Evolutionary conservation across 2,329 filamentous ascomycete genomes (phyloP).

Genomic region (Tolypocladium album): DNA sequence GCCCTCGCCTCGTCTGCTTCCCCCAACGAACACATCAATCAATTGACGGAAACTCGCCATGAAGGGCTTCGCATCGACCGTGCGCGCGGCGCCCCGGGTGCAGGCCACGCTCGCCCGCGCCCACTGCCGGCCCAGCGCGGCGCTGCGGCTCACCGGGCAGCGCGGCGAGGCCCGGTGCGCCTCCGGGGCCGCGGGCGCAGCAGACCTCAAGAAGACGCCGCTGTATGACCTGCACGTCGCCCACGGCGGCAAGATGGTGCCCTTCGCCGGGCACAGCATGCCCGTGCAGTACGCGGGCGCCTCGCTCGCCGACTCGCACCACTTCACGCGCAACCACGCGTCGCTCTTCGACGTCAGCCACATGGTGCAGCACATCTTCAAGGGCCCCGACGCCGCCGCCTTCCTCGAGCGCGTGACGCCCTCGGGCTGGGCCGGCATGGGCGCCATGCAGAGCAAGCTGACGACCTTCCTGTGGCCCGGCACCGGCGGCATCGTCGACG

Average conservation of each 20-base stretch:
- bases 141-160: slow-evolving; percentile 3
- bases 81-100: slow-evolving; percentile 18
- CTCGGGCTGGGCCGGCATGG: slow-evolving; percentile 54
- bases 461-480: slow-evolving; percentile 71
- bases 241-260: slow-evolving; percentile 84
- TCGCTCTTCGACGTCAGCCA: slow-evolving; percentile 95
- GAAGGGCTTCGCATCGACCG: slow-evolving; percentile 9
- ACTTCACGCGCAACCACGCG: slow-evolving; percentile 77
- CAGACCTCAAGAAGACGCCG: slow-evolving; percentile 50
- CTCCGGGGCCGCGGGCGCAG: slow-evolving; percentile 9
- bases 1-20: slow-evolving; percentile 1
- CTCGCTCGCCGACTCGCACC: slow-evolving; percentile 74
- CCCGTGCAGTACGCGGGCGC: slow-evolving; percentile 77
- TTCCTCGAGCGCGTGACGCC: slow-evolving; percentile 84
- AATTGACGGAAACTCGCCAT: not conserved
- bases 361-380: slow-evolving; percentile 87
- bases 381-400: slow-evolving; percentile 65
- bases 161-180: slow-evolving; percentile 15
- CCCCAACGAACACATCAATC: slow-evolving; percentile 1
- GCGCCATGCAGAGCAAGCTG: slow-evolving; percentile 62
- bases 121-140: not conserved
- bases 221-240: slow-evolving; percentile 70
- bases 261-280: slow-evolving; percentile 91
- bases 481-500: slow-evolving; percentile 88
- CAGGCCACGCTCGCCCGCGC: slow-evolving; percentile 6